Base-by-base conservation (phyloP, 73 alveolate species). In the Symbiodinium natans region DNA sequence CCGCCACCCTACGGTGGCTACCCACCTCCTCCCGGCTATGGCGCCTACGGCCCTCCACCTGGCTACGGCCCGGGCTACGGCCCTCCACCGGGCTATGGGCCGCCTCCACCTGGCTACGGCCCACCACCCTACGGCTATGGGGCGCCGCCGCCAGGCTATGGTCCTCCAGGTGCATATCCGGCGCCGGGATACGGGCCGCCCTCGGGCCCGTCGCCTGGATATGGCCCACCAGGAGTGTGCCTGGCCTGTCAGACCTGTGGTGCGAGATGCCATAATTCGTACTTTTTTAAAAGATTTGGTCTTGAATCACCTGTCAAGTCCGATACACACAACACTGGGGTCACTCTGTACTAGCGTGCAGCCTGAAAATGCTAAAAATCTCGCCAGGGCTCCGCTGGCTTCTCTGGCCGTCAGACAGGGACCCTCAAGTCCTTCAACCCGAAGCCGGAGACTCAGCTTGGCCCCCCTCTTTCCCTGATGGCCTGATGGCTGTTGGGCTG, bases 171-270 rank as follows among this genome's bases (percentile, higher is more conserved):
- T 11, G 93, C 48, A 2, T 74, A 25, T n/a, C 29, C 33, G 27
- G 34, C 84, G 27, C 95, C 95, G 36, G 86, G 95, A 38, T 90
- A 87, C 68, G 94, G 94, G 31, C 94, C 94, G n/a, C 94, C 94
- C 13, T 74, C 93, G 23, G 77, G 77, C 34, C 29, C 33, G 33
- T 13, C 77, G 33, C 95, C 95, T n/a, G 97, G 97, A 25, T 90
- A 90, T 73, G 97, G 97, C 38, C 97, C 97, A 2, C 97, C 97
- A 29, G 89, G 96, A 39, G 96, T 41, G 56, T 15, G 88, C 52
- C 87, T 41, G 88, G 94, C 83, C 38, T 36, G 93, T n/a, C 33
- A 46, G 21, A 46, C 6, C 59, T 46, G 13, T 9, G 59, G 13
- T 46, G 59, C 59, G n/a, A n/a, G n/a, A n/a, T n/a, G n/a, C n/a